A percentile compares a stretch with the other conserved stretches of the same genome.
phyloP scores from a whole-genome alignment of 2,329 filamentous ascomycete genomes.

The Escovopsis weberi region DNA sequence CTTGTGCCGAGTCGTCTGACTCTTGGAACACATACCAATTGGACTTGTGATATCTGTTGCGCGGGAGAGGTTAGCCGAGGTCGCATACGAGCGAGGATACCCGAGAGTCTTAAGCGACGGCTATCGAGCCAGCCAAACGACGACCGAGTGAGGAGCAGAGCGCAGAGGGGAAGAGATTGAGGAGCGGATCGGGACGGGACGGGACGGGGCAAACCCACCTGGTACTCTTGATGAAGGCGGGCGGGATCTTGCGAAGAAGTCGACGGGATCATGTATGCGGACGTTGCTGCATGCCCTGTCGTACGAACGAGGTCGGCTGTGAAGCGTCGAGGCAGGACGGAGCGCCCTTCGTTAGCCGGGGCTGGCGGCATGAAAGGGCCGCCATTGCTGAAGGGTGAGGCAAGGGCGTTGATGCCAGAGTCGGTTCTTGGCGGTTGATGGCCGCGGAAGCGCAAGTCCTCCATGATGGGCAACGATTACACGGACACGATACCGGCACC shows the following conservation, averaged over 20 bases:
- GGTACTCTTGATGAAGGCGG: slow-evolving; percentile 30
- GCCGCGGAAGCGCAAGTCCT: slow-evolving; percentile 64
- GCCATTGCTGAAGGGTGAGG: slow-evolving; percentile 58
- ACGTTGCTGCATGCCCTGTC: slow-evolving; percentile 64
- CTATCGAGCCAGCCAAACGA: not conserved
- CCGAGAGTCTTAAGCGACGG: not conserved
- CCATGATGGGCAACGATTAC: slow-evolving; percentile 37
- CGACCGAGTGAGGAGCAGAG: not conserved
- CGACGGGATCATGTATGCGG: slow-evolving; percentile 42
- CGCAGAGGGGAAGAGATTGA: too few species aligned
- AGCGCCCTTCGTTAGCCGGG: slow-evolving; percentile 52
- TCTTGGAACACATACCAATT: slow-evolving; percentile 47
- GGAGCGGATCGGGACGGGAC: not conserved
- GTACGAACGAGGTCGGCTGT: slow-evolving; percentile 51
- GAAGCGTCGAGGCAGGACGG: slow-evolving; percentile 76
- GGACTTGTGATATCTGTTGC: slow-evolving; percentile 49
- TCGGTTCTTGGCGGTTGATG: slow-evolving; percentile 70
- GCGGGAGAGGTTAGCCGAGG: slow-evolving; percentile 3
- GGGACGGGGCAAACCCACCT: slow-evolving; percentile 18
- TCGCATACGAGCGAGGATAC: slow-evolving; percentile 2
- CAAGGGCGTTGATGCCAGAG: slow-evolving; percentile 56
- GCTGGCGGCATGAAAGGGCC: slow-evolving; percentile 40
- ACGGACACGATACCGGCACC: slow-evolving; percentile 28
- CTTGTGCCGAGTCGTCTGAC: not conserved
- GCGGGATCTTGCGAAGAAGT: slow-evolving; percentile 34